Base-by-base conservation (phyloP, 306 rosid species). In the Sicyos edulis region DNA sequence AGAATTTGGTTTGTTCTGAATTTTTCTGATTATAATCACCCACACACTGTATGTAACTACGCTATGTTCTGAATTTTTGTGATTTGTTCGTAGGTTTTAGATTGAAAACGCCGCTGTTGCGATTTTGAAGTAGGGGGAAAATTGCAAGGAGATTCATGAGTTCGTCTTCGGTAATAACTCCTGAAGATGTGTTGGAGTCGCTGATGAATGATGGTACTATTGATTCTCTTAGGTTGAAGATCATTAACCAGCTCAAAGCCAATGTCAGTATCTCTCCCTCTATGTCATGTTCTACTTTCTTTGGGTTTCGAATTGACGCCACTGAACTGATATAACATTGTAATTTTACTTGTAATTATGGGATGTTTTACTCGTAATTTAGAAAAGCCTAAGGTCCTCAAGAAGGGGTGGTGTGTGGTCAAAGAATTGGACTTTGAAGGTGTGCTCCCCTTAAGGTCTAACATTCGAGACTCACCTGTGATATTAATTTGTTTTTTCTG, bases 241-340 rank as follows among this genome's bases (percentile, higher is more conserved):
- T 91, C 89, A 93, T 91, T 82, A 93, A 88, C 73, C 97, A 88
- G 86, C 99, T 93, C 79, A 93, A 93, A 82, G 95, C 96, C 86
- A 93, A 93, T 77, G 99, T 91, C 55, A 63, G 42, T 80, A 34
- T 47, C 76, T 47, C 76, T 37, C 29, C 2, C 11, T 42, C 12
- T 40, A 14, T 8, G 19, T 45, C 15, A 10, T 47, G 14, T 47
- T 47, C 15, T 47, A 10, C 6, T 74, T 37, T 16, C 8, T 53
- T n/a, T 16, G 24, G 47, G 26, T 63, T 37, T 63, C 47, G n/a
- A 63, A 63, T 63, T 34, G 16, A 45, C 19, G 4, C 45, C 17
- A 40, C 45, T 58, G 63, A 22, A 16, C 42, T 29, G 42, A 66
- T 66, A 2, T 8, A 45, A 42, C 71, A 17, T 5, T 64, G 71